Base-by-base conservation (phyloP, 306 rosid genomes). In the Malus sylvestris region DNA sequence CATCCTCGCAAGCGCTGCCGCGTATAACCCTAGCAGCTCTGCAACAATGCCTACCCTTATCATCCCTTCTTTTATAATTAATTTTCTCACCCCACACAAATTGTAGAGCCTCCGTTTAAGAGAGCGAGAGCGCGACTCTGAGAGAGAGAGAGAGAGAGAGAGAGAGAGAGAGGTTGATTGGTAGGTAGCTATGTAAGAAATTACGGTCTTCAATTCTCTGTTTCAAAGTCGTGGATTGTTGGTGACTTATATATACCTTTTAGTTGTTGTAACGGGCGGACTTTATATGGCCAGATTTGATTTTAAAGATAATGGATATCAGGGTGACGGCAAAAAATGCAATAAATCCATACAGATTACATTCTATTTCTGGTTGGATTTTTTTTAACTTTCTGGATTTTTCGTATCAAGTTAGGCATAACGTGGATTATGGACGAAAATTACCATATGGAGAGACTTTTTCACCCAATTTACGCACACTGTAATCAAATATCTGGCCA, bases 41-140 rank as follows among this genome's bases (percentile, higher is more conserved):
- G 90, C 85, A 80, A 84, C 75, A 1, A 70, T 57, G 73, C 77
- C 91, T 78, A 84, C 90, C 90, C 85, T 84, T 72, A 89, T 86
- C 97, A 91, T 91, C 82, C 83, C 61, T 57, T 85, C 60, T 74
- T 63, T 18, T 15, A 29, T 57, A 15, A 30, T 80, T 16, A 16
- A 57, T 67, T 13, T 6, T 71, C 67, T 59, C 59, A 66, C 25
- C 70, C 70, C 18, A 13, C 63, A 42, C 35, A 4, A 49, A 5
- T 49, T 49, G 55, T 49, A 49, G 55, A 49, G 55, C 55, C 55
- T 49, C 20, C 55, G 8, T 49, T 49, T 18, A 49, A 49, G 20
- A 49, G 55, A 49, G 8, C 55, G 55, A 49, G 55, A 49, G 55
- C 8, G 55, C 53, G 15, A 49, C 20, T 38, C 8, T 14, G 16